Evolutionary conservation across 768 basidiomycete species (phyloP), one percentile per base, ranked within the genome.

Genomic region (Amanita phalloides): DNA sequence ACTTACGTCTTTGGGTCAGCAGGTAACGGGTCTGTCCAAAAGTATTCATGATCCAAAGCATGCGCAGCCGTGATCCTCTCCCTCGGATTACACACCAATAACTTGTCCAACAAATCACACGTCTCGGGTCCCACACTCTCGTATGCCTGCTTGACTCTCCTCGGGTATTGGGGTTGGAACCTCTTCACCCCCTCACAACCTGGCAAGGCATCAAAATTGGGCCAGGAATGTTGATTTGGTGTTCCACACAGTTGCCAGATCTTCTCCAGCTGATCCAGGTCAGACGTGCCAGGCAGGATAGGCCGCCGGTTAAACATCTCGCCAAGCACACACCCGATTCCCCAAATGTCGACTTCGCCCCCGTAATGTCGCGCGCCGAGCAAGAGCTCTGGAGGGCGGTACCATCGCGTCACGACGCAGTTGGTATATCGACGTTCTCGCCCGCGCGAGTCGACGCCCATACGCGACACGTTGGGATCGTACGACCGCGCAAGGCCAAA

Each of bases 271-370:
- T 98, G 96, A 64, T 94, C 89, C n/a, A 92, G 68, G 58, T 99
- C 96, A 8, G 87, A 84, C 17, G 77, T 78, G 13, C 95, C 95
- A 5, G 83, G 82, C 49, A 98, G 74, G 52, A 99, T 92, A 0
- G 95, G 94, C 50, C 78, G 74, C 41, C 86, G 79, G 52, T 77
- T 75, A 65, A 90, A 95, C 91, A 98, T 97, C 67, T 99, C 96
- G 28, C 87, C 95, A n/a, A 98, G 72, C 26, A 97, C 90, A 65
- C 63, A 94, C 82, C 95, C 96, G 49, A 98, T 83, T 6, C 95
- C 92, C 96, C 96, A 99, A 60, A 99, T 84, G 66, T 99, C 96
- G 39, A 99, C 86, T 58, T 92, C 90, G 0, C 90, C 88, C 7
- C 91, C 91, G 58, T 99, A 98, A 55, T 88, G 80, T 43, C 84